A percentile compares a stretch with the other conserved stretches of the same genome.
Evolutionary conservation across 179 eudicot genomes (phyloP).

Genomic region (Drosera spatulata): DNA sequence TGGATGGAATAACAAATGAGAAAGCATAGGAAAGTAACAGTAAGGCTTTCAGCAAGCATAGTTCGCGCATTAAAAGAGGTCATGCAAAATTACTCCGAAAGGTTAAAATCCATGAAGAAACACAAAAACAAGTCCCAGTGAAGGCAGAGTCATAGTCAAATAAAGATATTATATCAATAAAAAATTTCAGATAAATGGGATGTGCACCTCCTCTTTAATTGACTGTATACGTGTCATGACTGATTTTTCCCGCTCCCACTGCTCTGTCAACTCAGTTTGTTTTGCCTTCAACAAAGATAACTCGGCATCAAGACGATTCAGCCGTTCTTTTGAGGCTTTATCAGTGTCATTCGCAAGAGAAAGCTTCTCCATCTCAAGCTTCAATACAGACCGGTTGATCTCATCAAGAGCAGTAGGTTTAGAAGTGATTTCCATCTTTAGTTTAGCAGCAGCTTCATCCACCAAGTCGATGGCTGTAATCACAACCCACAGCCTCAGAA

Average conservation of each 20-base stretch:
- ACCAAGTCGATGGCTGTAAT: conserved; percentile 88
- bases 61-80: too few species aligned
- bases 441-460: conserved; percentile 97
- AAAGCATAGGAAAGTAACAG: too few species aligned
- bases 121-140: too few species aligned
- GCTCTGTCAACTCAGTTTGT: conserved; percentile 73
- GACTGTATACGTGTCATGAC: conserved; percentile 77
- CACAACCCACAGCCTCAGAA: too few species aligned
- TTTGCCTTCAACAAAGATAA: conserved; percentile 52
- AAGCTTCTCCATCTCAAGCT: conserved; percentile 94
- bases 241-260: conserved; percentile 88
- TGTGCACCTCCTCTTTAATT: conserved; percentile 80
- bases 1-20: too few species aligned
- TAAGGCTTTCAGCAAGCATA: too few species aligned
- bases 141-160: too few species aligned
- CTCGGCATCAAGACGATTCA: conserved; percentile 69
- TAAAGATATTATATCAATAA: too few species aligned
- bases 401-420: conserved; percentile 96
- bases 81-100: too few species aligned
- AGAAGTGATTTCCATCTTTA: conserved; percentile 98
- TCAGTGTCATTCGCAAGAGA: conserved; percentile 87
- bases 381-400: conserved; percentile 75
- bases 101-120: too few species aligned
- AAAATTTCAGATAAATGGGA: not conserved
- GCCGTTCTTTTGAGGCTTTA: conserved; percentile 84